Percentiles rank a stretch among this genome's conserved stretches.
phyloP scores from a whole-genome alignment of 257 asterid species.

The Solanum pinnatisectum region DNA sequence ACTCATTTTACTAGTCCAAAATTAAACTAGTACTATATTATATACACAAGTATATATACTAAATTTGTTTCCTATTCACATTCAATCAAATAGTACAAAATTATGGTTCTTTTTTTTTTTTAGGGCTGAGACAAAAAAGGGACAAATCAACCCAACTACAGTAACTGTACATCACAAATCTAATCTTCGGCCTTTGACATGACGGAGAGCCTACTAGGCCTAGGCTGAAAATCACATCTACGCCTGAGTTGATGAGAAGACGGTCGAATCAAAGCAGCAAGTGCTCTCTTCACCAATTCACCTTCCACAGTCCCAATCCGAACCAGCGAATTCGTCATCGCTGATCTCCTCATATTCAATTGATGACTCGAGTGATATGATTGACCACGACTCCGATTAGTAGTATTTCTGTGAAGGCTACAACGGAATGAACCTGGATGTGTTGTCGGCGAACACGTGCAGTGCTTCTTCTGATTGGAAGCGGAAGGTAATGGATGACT shows the following conservation, averaged over 20 bases:
- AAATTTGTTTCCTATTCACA: neutral
- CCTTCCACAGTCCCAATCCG: conserved; percentile 93
- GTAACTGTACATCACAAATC: conserved; percentile 2
- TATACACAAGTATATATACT: neutral
- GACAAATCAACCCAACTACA: neutral
- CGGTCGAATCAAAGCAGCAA: conserved; percentile 75
- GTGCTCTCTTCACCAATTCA: conserved; percentile 70
- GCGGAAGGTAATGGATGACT: conserved; percentile 19
- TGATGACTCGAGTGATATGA: conserved; percentile 46
- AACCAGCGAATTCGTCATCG: conserved; percentile 89
- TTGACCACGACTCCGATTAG: neutral
- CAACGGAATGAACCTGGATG: conserved; percentile 39
- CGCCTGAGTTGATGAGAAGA: conserved; percentile 73
- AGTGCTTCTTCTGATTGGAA: conserved; percentile 19
- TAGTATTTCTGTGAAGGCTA: conserved; percentile 9
- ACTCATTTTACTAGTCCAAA: too few species aligned
- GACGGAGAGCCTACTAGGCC: conserved; percentile 63
- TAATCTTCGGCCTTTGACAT: conserved; percentile 57
- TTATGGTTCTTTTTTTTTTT: neutral
- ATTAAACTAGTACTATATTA: too few species aligned
- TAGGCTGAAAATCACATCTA: conserved; percentile 57
- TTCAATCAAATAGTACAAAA: neutral
- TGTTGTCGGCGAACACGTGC: conserved; percentile 28
- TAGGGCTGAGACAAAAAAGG: neutral
- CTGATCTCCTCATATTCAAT: conserved; percentile 77